Evolutionary conservation across 1,284 basidiomycete genomes (phyloP).

Genomic region (Chondrostereum purpureum): DNA sequence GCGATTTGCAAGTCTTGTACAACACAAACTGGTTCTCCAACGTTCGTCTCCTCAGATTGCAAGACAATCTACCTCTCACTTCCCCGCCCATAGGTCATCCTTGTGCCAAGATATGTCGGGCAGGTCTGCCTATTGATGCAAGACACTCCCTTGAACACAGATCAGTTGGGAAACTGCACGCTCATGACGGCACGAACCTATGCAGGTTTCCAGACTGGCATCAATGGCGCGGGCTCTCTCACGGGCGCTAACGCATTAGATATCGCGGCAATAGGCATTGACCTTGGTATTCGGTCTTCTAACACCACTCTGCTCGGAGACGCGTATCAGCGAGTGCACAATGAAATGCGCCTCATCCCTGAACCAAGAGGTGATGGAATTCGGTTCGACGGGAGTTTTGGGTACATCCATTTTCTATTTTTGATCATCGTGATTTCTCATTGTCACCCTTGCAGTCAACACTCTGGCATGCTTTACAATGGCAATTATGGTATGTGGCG

Average conservation of each 20-base stretch:
- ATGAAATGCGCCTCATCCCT: constrained; percentile 41
- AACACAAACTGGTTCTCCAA: constrained; percentile 70
- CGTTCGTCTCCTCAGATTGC: no score
- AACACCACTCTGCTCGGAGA: constrained; percentile 38
- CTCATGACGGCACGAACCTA: constrained; percentile 47
- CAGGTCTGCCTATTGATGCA: constrained; percentile 53
- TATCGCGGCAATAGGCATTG: constrained; percentile 48
- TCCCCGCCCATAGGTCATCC: constrained; percentile 37
- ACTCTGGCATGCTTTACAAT: constrained; percentile 54
- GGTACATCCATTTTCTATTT: constrained; percentile 13
- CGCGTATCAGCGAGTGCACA: constrained; percentile 43
- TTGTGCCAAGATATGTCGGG: constrained; percentile 48
- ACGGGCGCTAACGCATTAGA: constrained; percentile 61
- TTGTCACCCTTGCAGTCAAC: constrained; percentile 39
- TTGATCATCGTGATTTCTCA: neutral
- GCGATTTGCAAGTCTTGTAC: constrained; percentile 51
- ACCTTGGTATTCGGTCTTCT: constrained; percentile 37
- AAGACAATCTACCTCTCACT: no score
- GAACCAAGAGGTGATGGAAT: constrained; percentile 49
- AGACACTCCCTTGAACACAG: constrained; percentile 30
- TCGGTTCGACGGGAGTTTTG: constrained; percentile 55
- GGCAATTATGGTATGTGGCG: constrained; percentile 40
- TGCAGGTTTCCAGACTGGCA: constrained; percentile 34
- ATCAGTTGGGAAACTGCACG: constrained; percentile 39
- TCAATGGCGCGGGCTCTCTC: constrained; percentile 38